Evolutionary conservation across 1,139 yeast species (phyloP), one percentile per base, ranked within the genome.

Genomic region (Saccharomycopsis hybrid): DNA sequence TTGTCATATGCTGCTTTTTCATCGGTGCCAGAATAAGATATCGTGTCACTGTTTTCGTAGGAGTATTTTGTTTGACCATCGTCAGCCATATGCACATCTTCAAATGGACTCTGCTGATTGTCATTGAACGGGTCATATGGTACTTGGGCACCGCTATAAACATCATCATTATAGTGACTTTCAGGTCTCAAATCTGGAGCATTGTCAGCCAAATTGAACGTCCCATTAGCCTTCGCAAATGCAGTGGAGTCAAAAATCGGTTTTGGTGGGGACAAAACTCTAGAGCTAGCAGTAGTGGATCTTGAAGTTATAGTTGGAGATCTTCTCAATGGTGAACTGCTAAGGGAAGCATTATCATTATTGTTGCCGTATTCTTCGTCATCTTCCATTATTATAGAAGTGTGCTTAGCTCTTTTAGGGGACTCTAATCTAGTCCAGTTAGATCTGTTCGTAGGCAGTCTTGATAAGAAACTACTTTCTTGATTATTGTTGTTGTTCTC

Each of bases 181-280:
- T 49, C 58, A 5, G 53, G 53, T 24, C 48, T 51, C 4, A 55
- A 43, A 24, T 51, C 43, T 41, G 60, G 57, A 5, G 52, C 45
- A n/a, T 39, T 39, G 4, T 56, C 56, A 11, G 50, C 45, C 7
- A 50, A 18, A 30, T 24, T 43, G 35, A 46, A 35, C 24, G 25
- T 37, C 3, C 18, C 31, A 36, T 78, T 78, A 1, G 84, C 83
- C 50, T 77, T 82, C 1, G 81, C 82, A 62, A 73, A 80, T 0
- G 84, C 77, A 47, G 76, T 74, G 1, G 82, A 80, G 1, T 83
- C 74, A 57, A 80, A 80, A 24, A 81, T 77, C 24, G 86, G 86
- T 55, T 77, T 77, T 5, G 85, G 85, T 1, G 81, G 80, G 37
- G 78, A 81, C 44, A 80, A 63, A 43, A 79, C 73, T 49, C 82